Base-by-base conservation (phyloP, 2,329 filamentous ascomycete genomes). In the Fusarium sp. region DNA sequence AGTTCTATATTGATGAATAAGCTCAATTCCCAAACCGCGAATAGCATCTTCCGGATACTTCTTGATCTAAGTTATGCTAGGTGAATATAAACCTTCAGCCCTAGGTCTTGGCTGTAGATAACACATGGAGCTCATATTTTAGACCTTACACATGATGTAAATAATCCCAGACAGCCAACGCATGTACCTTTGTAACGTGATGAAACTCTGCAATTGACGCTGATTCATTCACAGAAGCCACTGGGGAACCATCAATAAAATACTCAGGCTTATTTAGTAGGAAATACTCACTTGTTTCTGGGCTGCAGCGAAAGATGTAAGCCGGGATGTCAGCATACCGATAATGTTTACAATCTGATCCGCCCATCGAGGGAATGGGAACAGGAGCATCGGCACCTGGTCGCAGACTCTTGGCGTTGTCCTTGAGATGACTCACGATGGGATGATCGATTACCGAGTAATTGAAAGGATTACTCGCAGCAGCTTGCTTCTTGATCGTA, bases 331-430 rank as follows among this genome's bases (percentile, higher is more conserved):
- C 32, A 4, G 30, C 46, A 52, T 64, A 61, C 2, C 56, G 46
- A 32, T 52, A 64, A 52, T 64, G 56, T 32, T 61, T 64, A 19
- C 62, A 64, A 5, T 64, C 62, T 21, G 61, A 44, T 10, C 11
- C 56, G 5, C 61, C 56, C 61, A 64, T 64, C 8, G 61, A 64
- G 15, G 56, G 61, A 15, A 64, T 60, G 1, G 61, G 54, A 15
- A 64, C 11, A 19, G 61, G 44, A 44, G 56, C 21, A n/a, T 50
- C 37, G 2, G 9, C 23, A 3, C 43, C 18, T 18, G 54, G 44
- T 13, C 13, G 23, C 12, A 64, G 37, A 4, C 40, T 25, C 37
- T 60, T 25, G 19, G 56, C 44, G 38, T 64, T 64, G 5, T 32
- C 32, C 12, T 15, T 42, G 12, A 64, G 54, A 35, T n/a, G 32